Evolutionary conservation across 1,284 basidiomycete genomes (phyloP).

Genomic region (Marasmius fiardii): DNA sequence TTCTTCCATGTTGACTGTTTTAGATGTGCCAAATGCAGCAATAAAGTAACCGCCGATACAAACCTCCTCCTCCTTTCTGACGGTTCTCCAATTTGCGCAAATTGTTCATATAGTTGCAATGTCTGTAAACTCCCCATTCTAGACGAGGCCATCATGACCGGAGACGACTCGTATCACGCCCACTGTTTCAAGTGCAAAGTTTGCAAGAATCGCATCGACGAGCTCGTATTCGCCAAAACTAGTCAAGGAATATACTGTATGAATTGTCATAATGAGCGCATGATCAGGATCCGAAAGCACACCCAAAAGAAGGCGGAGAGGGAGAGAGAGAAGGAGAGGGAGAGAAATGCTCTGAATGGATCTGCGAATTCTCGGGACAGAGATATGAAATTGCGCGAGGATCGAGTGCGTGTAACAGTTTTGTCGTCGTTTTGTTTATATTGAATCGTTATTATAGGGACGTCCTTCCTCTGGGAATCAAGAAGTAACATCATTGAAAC

Average conservation of each 20-base stretch:
- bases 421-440: neutral
- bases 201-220: slow-evolving; percentile 93
- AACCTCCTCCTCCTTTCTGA: slow-evolving; percentile 95
- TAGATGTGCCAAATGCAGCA: slow-evolving; percentile 79
- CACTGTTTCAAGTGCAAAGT: slow-evolving; percentile 98
- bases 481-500: neutral
- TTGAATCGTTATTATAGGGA: neutral
- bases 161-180: slow-evolving; percentile 97
- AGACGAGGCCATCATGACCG: slow-evolving; percentile 98
- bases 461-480: neutral
- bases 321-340: slow-evolving; percentile 27
- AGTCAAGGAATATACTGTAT: slow-evolving; percentile 99
- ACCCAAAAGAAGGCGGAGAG: slow-evolving; percentile 72
- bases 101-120: slow-evolving; percentile 96
- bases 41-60: slow-evolving; percentile 87
- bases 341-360: slow-evolving; percentile 29
- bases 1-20: slow-evolving; percentile 84
- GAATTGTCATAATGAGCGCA: slow-evolving; percentile 96
- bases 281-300: slow-evolving; percentile 87
- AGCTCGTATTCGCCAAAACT: slow-evolving; percentile 98
- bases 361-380: slow-evolving; percentile 43
- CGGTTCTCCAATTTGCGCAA: slow-evolving; percentile 94
- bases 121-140: slow-evolving; percentile 90
- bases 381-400: slow-evolving; percentile 29
- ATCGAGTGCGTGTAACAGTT: slow-evolving; percentile 29